Evolutionary conservation across 75 land plant genomes (phyloP).

Genomic region (Pinus tabuliformis): DNA sequence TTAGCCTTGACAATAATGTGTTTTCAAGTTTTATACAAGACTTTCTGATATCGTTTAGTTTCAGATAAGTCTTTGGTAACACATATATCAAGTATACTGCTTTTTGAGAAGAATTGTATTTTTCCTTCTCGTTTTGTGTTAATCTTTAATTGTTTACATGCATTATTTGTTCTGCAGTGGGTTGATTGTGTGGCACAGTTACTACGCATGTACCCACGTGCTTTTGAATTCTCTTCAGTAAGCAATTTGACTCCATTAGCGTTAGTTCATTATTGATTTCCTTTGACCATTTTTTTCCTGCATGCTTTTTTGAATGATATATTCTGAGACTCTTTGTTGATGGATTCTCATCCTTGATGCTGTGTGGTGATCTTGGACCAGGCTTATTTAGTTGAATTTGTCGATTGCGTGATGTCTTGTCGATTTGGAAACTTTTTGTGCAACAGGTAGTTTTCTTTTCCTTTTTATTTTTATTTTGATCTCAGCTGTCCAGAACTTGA

Average conservation of each 20-base stretch:
- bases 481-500: not conserved
- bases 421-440: conserved; percentile 98
- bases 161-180: conserved; percentile 62
- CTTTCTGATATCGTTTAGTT: not conserved
- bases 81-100: not conserved
- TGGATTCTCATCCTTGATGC: not conserved
- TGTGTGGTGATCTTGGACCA: conserved; percentile 22
- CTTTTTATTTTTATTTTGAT: not conserved
- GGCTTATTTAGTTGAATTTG: conserved; percentile 85
- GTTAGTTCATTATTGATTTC: not conserved
- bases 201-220: conserved; percentile 87
- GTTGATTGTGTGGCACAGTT: conserved; percentile 93
- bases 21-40: not conserved
- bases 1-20: not conserved
- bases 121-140: no score
- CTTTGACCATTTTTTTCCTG: not conserved
- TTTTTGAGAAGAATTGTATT: not conserved
- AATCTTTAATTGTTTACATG: not conserved
- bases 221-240: conserved; percentile 96
- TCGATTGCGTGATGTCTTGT: conserved; percentile 88
- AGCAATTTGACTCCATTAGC: conserved; percentile 46
- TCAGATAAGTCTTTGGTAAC: no score
- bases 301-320: conserved; percentile 1
- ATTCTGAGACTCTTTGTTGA: not conserved
- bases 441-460: conserved; percentile 65